Percentiles rank a stretch among this genome's conserved stretches.
These are phyloP conservation scores for Diaporthe aspalathi DNA, from an alignment of 2,329 filamentous ascomycete species.

Conservation along the genomic window DNA sequence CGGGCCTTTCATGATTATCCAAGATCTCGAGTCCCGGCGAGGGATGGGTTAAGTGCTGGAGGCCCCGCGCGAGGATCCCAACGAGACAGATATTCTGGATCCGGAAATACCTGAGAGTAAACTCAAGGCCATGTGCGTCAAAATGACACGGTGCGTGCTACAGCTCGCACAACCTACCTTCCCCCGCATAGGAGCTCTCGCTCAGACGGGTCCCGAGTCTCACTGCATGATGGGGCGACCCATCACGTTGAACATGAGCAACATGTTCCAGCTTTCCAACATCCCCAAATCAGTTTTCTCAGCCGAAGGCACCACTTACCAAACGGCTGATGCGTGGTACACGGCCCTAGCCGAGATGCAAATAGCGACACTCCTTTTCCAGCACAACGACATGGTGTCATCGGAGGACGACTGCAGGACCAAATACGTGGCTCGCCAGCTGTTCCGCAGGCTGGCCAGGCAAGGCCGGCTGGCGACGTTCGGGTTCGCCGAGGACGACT, in stretches of 20 bases:
- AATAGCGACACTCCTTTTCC: slow-evolving; percentile 52
- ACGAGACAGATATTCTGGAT: not conserved
- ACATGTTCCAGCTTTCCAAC: slow-evolving; percentile 14
- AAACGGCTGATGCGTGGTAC: slow-evolving; percentile 49
- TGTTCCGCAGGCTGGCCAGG: slow-evolving; percentile 52
- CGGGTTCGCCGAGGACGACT: slow-evolving; percentile 44
- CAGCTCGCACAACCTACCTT: slow-evolving; percentile 16
- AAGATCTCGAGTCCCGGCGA: not conserved
- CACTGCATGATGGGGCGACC: not conserved
- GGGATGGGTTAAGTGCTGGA: not conserved
- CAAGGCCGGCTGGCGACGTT: slow-evolving; percentile 45
- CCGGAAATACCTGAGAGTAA: not conserved
- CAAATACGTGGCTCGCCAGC: slow-evolving; percentile 53
- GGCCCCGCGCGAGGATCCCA: not conserved
- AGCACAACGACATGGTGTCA: slow-evolving; percentile 53
- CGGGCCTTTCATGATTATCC: not conserved
- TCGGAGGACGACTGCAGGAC: slow-evolving; percentile 54
- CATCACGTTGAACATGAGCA: slow-evolving; percentile 14
- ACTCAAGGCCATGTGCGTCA: not conserved
- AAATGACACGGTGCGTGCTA: not conserved
- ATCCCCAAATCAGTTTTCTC: not conserved
- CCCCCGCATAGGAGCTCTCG: slow-evolving; percentile 8
- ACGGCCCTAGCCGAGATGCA: slow-evolving; percentile 54
- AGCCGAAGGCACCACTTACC: slow-evolving; percentile 41
- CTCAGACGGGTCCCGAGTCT: not conserved